These are phyloP conservation scores for Vicia villosa DNA, from an alignment of 306 rosid species.

Conservation along the genomic window DNA sequence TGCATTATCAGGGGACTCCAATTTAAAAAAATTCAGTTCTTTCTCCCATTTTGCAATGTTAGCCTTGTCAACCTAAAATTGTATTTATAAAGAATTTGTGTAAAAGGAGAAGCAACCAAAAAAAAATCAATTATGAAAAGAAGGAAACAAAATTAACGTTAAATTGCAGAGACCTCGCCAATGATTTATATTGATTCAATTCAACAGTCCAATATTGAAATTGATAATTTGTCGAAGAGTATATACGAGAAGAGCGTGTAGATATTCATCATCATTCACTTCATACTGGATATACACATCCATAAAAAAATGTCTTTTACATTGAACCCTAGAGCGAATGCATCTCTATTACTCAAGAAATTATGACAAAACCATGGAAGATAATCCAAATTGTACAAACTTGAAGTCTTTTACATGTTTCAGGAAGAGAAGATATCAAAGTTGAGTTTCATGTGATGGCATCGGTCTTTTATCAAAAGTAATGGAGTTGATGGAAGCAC, in stretches of 20 bases:
- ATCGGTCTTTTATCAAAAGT: no score
- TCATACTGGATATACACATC: conserved; percentile 61
- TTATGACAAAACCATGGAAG: conserved; percentile 16
- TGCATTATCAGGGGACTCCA: conserved; percentile 63
- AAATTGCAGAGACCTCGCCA: conserved; percentile 81
- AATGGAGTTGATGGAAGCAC: no score
- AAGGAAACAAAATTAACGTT: conserved; percentile 31
- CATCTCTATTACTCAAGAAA: conserved; percentile 32
- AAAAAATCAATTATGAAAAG: conserved; percentile 18
- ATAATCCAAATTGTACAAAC: conserved; percentile 44
- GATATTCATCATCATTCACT: conserved; percentile 78
- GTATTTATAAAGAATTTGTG: conserved; percentile 23
- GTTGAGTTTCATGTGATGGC: no score
- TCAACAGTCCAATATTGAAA: conserved; percentile 88
- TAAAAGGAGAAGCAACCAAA: neutral
- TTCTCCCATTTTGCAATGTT: conserved; percentile 75
- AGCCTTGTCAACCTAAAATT: conserved; percentile 73
- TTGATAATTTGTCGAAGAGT: conserved; percentile 77
- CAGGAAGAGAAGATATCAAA: no score
- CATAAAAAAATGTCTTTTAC: conserved; percentile 18
- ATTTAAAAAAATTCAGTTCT: conserved; percentile 59
- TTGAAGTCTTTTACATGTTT: conserved; percentile 48
- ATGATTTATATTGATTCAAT: conserved; percentile 59
- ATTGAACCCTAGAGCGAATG: conserved; percentile 22
- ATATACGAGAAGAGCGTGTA: conserved; percentile 61